Base-by-base conservation (phyloP, 2,329 filamentous ascomycete species). In the Fonsecaea pugnacius region DNA sequence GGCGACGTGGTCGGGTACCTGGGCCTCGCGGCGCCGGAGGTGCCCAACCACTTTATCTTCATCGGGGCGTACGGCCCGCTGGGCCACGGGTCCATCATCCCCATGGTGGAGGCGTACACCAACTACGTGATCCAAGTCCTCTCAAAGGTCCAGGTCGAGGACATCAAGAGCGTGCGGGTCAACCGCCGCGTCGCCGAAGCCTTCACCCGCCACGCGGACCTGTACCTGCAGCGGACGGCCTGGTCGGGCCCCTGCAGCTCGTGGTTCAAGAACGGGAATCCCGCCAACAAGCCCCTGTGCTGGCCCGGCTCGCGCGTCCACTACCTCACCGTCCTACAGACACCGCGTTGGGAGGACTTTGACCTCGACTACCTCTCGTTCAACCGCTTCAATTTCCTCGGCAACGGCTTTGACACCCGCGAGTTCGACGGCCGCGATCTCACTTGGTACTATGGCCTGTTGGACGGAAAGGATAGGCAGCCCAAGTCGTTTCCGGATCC, bases 381-480 rank as follows among this genome's bases (percentile, higher is more conserved):
- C 24, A 79, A 79, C 65, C 54, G 71, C 38, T 80, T 77, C 68
- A 72, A 73, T 1, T 80, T 77, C 51, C 58, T 79, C 70, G 78
- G 78, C 0, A 79, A 78, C 70, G 78, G 79, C 1, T 82, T 82
- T 60, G 30, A 48, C 9, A 33, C 38, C 30, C 53, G 50, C 36
- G 64, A 67, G 24, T 27, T 35, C 24, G 56, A 64, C n/a, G 61
- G 56, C 8, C 40, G 56, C 14, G 64, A 67, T 36, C 52, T 56
- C 27, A 67, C 61, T 2, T 64, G 56, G 57, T 67, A 64, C 35
- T 36, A 60, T 50, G 59, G 58, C 30, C 18, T 67, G 24, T 27
- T 65, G 21, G 53, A 67, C 62, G 43, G n/a, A 4, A 16, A 40
- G 38, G 58, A 60, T 14, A 53, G 38, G 48, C 58, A 60, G 32